A percentile compares a stretch with the other conserved stretches of the same genome.
Conservation (phyloP, 306 rosid genomes). For the Corylus heterophylla region DNA sequence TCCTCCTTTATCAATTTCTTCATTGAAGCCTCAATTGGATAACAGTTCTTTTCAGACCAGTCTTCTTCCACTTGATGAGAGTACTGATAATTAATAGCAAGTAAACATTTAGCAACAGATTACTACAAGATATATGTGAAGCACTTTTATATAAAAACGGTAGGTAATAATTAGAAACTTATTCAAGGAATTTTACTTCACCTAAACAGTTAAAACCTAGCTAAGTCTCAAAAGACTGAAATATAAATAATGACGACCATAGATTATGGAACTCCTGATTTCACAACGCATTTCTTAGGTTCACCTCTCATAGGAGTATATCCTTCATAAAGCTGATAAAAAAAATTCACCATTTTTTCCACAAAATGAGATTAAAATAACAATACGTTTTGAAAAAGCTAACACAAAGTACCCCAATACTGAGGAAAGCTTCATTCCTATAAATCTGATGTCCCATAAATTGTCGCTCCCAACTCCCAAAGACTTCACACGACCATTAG, state of each 20-base stretch:
- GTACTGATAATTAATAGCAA: constrained; percentile 44
- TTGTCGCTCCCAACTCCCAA: background rate
- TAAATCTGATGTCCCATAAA: constrained; percentile 13
- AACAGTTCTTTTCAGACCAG: constrained; percentile 42
- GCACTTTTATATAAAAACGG: constrained; percentile 2
- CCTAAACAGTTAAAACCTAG: background rate
- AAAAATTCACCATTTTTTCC: background rate
- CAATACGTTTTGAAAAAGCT: constrained; percentile 3
- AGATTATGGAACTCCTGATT: too few species aligned
- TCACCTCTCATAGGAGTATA: background rate
- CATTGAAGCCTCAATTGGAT: constrained; percentile 71
- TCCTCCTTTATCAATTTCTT: constrained; percentile 85
- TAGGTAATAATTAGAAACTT: background rate
- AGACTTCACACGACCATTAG: background rate
- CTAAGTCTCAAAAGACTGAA: background rate
- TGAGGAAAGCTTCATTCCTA: constrained; percentile 11
- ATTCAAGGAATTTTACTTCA: background rate
- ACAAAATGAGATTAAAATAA: constrained; percentile 8
- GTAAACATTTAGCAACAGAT: constrained; percentile 17
- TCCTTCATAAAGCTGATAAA: background rate
- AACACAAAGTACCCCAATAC: constrained; percentile 2
- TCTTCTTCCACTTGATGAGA: constrained; percentile 58
- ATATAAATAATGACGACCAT: background rate
- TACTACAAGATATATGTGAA: constrained; percentile 7
- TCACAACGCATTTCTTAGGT: background rate